A percentile compares a stretch with the other conserved stretches of the same genome.
Evolutionary conservation across 2,329 filamentous ascomycete genomes (phyloP).

Genomic region (Arthroderma sp.): DNA sequence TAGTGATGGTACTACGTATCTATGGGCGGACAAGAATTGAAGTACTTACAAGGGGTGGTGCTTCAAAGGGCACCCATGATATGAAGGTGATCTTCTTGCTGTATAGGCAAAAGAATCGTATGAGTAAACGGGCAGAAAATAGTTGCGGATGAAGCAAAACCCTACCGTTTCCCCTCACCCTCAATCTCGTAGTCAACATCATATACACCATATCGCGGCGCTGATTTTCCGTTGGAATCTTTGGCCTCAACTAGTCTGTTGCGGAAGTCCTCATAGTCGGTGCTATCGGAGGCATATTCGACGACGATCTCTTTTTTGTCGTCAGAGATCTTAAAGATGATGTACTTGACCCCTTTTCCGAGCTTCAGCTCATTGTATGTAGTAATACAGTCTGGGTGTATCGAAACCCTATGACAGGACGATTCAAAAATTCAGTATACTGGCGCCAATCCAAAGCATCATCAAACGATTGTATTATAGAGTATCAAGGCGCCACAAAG

Average conservation of each 20-base stretch:
- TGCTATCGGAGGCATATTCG: slow-evolving; percentile 31
- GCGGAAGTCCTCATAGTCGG: slow-evolving; percentile 37
- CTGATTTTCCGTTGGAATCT: slow-evolving; percentile 30
- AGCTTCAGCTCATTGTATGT: slow-evolving; percentile 36
- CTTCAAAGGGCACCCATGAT: slow-evolving; percentile 32
- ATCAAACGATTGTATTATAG: too few species aligned
- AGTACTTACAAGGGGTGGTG: slow-evolving; percentile 27
- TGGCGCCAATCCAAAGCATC: not conserved
- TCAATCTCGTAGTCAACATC: slow-evolving; percentile 38
- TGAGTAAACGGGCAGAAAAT: too few species aligned
- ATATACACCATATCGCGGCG: slow-evolving; percentile 38
- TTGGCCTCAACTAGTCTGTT: slow-evolving; percentile 31
- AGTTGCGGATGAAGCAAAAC: not conserved
- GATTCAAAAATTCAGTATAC: not conserved
- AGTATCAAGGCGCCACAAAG: too few species aligned
- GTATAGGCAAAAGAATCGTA: slow-evolving; percentile 3
- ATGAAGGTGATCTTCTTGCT: slow-evolving; percentile 42
- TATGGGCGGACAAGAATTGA: not conserved
- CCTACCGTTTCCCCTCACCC: slow-evolving; percentile 37
- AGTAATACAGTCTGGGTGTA: slow-evolving; percentile 34
- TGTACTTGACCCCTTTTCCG: slow-evolving; percentile 34
- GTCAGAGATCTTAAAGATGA: slow-evolving; percentile 41
- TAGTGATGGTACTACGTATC: too few species aligned
- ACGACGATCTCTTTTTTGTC: slow-evolving; percentile 38
- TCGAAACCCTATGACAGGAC: slow-evolving; percentile 26